Conservation (phyloP, 1,139 yeast species). For the Lodderomyces beijingensis region DNA sequence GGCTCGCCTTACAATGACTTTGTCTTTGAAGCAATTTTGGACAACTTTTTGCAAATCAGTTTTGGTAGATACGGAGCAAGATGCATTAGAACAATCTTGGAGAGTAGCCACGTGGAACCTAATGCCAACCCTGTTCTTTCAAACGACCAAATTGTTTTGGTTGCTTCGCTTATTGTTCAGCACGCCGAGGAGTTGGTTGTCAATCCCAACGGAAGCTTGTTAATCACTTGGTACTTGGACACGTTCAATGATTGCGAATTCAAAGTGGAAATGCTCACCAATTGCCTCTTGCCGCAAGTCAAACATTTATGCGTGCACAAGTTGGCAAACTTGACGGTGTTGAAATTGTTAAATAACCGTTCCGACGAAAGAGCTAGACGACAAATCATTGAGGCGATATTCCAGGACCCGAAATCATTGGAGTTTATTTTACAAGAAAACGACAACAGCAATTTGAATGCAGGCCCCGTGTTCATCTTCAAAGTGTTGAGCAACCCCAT, state of each 20-base stretch:
- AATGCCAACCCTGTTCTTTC: constrained; percentile 16
- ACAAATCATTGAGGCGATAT: constrained; percentile 57
- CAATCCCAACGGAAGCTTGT: constrained; percentile 82
- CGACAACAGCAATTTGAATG: constrained; percentile 30
- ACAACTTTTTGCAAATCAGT: constrained; percentile 77
- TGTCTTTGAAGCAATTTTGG: constrained; percentile 78
- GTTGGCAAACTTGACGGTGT: constrained; percentile 76
- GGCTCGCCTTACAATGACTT: constrained; percentile 87
- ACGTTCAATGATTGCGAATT: constrained; percentile 67
- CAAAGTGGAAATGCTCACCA: constrained; percentile 33
- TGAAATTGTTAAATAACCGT: constrained; percentile 72
- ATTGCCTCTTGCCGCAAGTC: constrained; percentile 58
- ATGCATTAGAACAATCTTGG: constrained; percentile 89
- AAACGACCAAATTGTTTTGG: constrained; percentile 63
- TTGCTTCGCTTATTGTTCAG: constrained; percentile 77
- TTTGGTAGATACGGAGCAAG: constrained; percentile 93
- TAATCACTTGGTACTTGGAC: constrained; percentile 92
- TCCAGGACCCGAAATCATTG: constrained; percentile 44
- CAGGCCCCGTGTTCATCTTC: constrained; percentile 83
- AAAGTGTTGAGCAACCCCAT: constrained; percentile 69
- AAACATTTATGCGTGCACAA: constrained; percentile 75
- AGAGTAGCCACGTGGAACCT: constrained; percentile 42
- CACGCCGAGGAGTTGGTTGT: constrained; percentile 78
- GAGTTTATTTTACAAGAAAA: constrained; percentile 17
- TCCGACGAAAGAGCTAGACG: constrained; percentile 61